phyloP scores from a whole-genome alignment of 257 asterid species.

The Nicotiana knightiana region DNA sequence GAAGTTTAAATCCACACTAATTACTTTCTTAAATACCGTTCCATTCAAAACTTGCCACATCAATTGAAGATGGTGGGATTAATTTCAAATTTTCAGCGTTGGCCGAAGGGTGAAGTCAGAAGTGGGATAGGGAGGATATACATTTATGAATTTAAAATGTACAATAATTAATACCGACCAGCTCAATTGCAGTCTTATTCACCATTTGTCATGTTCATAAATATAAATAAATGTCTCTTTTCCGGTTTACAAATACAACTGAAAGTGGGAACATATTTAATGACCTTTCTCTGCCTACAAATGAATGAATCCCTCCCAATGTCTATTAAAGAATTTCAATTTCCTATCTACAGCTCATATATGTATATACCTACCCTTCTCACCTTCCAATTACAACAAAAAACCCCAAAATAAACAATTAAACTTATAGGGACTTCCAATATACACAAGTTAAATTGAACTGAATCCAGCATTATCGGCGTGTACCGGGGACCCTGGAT shows the following conservation, averaged over 20 bases:
- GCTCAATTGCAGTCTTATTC: slow-evolving; percentile 6
- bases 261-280: not conserved
- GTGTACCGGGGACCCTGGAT: not conserved
- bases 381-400: not conserved
- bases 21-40: no score
- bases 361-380: slow-evolving; percentile 33
- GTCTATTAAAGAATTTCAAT: slow-evolving; percentile 51
- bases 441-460: slow-evolving; percentile 19
- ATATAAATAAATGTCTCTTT: not conserved
- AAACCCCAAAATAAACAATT: not conserved
- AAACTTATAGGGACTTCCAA: slow-evolving; percentile 1
- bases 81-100: not conserved
- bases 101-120: not conserved
- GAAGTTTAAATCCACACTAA: no score
- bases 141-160: not conserved
- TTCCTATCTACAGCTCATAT: slow-evolving; percentile 20
- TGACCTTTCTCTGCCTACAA: slow-evolving; percentile 10
- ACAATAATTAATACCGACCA: not conserved
- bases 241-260: not conserved
- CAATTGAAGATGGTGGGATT: no score
- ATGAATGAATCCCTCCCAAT: slow-evolving; percentile 37
- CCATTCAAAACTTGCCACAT: no score
- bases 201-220: not conserved
- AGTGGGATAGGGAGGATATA: not conserved
- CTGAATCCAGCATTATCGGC: slow-evolving; percentile 20